Evolutionary conservation across 805 yeast genomes (phyloP).

Genomic region (Kazachstania psychrophila): DNA sequence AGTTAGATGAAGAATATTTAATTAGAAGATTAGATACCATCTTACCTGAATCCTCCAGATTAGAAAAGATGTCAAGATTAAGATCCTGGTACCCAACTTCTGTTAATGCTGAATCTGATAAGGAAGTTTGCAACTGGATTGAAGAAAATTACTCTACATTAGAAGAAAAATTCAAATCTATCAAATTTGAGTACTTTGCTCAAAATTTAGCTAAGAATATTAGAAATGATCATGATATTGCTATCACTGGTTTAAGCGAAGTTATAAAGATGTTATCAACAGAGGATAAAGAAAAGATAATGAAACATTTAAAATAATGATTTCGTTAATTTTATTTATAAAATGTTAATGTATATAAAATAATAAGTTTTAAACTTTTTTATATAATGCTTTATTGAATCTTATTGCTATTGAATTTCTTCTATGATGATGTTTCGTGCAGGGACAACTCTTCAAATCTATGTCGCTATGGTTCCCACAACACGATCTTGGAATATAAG

Average conservation of each 20-base stretch:
- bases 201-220: slow-evolving; percentile 52
- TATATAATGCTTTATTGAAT: slow-evolving; percentile 18
- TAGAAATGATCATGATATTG: slow-evolving; percentile 44
- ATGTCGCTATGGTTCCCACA: too few relatives aligned
- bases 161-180: slow-evolving; percentile 49
- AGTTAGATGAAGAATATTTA: slow-evolving; percentile 85
- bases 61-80: slow-evolving; percentile 79
- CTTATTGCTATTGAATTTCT: slow-evolving; percentile 25
- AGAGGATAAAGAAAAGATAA: slow-evolving; percentile 40
- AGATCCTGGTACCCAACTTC: slow-evolving; percentile 77
- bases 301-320: too few relatives aligned
- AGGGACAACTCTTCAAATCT: slow-evolving; percentile 18
- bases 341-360: too few relatives aligned
- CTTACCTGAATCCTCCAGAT: slow-evolving; percentile 49
- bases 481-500: slow-evolving; percentile 4
- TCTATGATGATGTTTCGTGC: slow-evolving; percentile 28
- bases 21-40: slow-evolving; percentile 63
- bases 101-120: slow-evolving; percentile 62
- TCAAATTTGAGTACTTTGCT: slow-evolving; percentile 59
- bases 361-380: not conserved
- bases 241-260: slow-evolving; percentile 48
- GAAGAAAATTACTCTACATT: slow-evolving; percentile 65
- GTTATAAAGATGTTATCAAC: slow-evolving; percentile 42
- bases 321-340: too few relatives aligned
- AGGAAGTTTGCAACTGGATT: slow-evolving; percentile 74